Conservation (phyloP, 2,329 filamentous ascomycete species). For the Daldinia eschscholtzii region DNA sequence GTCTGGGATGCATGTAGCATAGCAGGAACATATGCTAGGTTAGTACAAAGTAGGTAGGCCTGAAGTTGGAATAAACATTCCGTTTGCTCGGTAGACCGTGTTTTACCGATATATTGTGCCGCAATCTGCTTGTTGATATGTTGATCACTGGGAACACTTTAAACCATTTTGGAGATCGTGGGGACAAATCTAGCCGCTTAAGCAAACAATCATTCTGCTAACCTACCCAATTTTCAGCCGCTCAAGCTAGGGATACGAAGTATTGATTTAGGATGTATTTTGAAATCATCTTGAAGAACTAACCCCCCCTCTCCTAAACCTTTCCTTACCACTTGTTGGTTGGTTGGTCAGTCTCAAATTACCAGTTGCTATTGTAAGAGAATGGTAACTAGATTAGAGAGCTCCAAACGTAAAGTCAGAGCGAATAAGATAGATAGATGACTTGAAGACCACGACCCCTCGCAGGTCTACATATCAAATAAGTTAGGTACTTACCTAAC, state of each 20-base stretch:
- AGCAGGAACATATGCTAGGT: neutral
- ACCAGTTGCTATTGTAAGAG: neutral
- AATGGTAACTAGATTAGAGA: constrained; percentile 1
- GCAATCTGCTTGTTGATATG: constrained; percentile 12
- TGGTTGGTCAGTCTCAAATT: neutral
- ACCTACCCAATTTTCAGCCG: neutral
- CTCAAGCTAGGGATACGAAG: neutral
- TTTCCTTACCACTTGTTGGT: neutral
- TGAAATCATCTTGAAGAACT: neutral
- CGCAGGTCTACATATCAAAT: constrained; percentile 19
- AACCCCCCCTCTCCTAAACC: neutral
- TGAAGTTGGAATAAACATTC: constrained; percentile 10
- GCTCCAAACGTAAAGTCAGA: constrained; percentile 13
- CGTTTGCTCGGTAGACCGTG: neutral
- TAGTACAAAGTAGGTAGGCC: neutral
- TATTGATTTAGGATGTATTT: neutral
- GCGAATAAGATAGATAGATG: constrained; percentile 8
- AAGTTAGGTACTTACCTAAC: no score
- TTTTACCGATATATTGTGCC: neutral
- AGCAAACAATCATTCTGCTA: neutral
- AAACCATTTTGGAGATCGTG: neutral
- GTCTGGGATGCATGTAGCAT: no score
- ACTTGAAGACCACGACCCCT: constrained; percentile 7
- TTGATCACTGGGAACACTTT: constrained; percentile 5
- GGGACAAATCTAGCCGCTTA: neutral